phyloP scores from a whole-genome alignment of 495 filamentous ascomycete genomes.

The Emericellopsis terricola region DNA sequence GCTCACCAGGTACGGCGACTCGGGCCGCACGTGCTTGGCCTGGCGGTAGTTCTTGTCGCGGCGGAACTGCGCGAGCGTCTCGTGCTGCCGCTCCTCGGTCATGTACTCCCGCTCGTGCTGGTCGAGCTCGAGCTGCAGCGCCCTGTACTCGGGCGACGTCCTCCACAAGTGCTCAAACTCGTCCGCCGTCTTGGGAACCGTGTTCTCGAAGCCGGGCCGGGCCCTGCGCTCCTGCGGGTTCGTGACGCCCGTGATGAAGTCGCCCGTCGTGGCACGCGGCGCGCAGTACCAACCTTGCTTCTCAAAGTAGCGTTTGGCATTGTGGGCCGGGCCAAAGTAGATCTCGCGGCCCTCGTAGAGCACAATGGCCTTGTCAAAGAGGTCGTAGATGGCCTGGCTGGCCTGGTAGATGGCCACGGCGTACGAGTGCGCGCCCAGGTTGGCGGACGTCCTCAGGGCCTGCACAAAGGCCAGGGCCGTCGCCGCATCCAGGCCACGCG shows the following conservation, averaged over 20 bases:
- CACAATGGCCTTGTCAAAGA: conserved; percentile 43
- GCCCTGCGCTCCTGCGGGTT: conserved; percentile 51
- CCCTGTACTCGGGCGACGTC: conserved; percentile 24
- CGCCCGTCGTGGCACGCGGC: conserved; percentile 50
- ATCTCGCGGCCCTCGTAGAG: conserved; percentile 48
- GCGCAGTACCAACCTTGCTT: conserved; percentile 45
- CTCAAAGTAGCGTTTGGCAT: conserved; percentile 39
- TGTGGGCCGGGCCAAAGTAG: conserved; percentile 38
- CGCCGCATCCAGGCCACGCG: conserved; percentile 33
- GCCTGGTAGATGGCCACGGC: conserved; percentile 61
- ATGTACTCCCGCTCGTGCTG: conserved; percentile 35
- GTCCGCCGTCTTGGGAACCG: conserved; percentile 41
- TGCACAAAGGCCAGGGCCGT: conserved; percentile 31
- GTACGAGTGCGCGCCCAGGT: conserved; percentile 30
- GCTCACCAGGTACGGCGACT: conserved; percentile 37
- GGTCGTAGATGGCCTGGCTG: conserved; percentile 46
- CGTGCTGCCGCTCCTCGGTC: conserved; percentile 17
- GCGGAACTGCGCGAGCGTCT: conserved; percentile 7
- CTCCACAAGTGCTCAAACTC: conserved; percentile 37
- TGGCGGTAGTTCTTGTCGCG: conserved; percentile 13
- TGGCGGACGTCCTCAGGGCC: conserved; percentile 29
- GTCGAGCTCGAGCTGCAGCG: conserved; percentile 44
- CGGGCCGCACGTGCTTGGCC: conserved; percentile 21
- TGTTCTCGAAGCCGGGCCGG: conserved; percentile 42
- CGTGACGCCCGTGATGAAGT: conserved; percentile 65